Percentiles rank a stretch among this genome's conserved stretches.
Evolutionary conservation across 2,329 filamentous ascomycete genomes (phyloP).

Genomic region (Colletotrichum chlorophyti): DNA sequence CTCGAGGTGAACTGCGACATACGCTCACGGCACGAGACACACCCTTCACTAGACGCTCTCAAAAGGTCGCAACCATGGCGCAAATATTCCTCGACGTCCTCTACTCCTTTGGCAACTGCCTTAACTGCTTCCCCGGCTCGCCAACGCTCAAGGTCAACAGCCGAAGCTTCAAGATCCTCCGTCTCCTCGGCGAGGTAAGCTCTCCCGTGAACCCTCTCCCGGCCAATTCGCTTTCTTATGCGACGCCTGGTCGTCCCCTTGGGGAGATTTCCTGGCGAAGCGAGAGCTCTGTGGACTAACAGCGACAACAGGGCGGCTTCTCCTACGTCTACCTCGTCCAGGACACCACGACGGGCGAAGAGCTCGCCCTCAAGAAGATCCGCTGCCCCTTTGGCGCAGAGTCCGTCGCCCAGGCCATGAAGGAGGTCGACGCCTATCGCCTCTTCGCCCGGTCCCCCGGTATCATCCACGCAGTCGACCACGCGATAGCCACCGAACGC

Average conservation of each 20-base stretch:
- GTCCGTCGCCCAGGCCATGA: slow-evolving; percentile 91
- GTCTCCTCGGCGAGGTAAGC: slow-evolving; percentile 86
- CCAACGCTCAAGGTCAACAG: slow-evolving; percentile 95
- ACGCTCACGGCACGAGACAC: too few relatives aligned
- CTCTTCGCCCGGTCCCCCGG: slow-evolving; percentile 84
- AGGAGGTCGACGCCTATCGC: slow-evolving; percentile 96
- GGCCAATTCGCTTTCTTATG: too few relatives aligned
- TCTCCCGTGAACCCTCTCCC: not conserved
- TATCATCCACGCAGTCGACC: slow-evolving; percentile 87
- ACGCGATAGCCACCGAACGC: slow-evolving; percentile 79
- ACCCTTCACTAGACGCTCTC: too few relatives aligned
- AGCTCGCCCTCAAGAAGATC: slow-evolving; percentile 98
- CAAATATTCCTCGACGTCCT: slow-evolving; percentile 87
- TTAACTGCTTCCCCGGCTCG: slow-evolving; percentile 94
- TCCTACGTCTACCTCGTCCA: slow-evolving; percentile 99
- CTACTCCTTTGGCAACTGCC: slow-evolving; percentile 91
- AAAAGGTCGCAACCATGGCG: slow-evolving; percentile 65
- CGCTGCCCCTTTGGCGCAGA: slow-evolving; percentile 97
- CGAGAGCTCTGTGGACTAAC: not conserved
- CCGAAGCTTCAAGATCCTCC: slow-evolving; percentile 93
- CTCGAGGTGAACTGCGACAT: too few relatives aligned
- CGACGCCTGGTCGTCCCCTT: too few relatives aligned
- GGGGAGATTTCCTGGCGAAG: too few relatives aligned
- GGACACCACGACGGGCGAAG: slow-evolving; percentile 81
- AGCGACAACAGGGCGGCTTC: slow-evolving; percentile 79